Conservation (phyloP, 495 filamentous ascomycete species). For the Aspergillus olivimuriae region DNA sequence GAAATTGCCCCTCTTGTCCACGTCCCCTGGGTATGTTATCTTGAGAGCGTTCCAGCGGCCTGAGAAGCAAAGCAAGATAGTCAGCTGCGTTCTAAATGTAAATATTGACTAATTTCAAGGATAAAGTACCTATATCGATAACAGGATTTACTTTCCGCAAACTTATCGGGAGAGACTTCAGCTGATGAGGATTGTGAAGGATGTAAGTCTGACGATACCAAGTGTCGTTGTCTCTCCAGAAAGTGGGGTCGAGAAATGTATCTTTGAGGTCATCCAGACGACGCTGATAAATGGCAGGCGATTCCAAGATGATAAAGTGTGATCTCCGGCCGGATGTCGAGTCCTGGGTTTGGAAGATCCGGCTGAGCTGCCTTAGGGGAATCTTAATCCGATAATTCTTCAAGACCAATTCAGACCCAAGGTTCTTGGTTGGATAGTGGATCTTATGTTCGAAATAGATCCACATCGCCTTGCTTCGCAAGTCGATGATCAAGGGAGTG, state of each 20-base stretch:
- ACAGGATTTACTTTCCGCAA: conserved; percentile 50
- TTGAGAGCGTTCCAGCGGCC: conserved; percentile 38
- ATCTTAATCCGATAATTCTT: conserved; percentile 51
- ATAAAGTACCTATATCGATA: conserved; percentile 64
- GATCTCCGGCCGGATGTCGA: conserved; percentile 31
- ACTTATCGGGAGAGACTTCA: conserved; percentile 39
- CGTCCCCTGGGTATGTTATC: conserved; percentile 22
- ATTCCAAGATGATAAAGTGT: conserved; percentile 52
- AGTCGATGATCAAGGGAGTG: conserved; percentile 19
- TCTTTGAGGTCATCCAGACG: conserved; percentile 36
- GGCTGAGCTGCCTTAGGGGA: conserved; percentile 55
- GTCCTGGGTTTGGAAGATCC: conserved; percentile 42
- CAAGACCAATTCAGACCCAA: no score
- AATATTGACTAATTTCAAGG: background rate
- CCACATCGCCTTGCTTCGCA: conserved; percentile 19
- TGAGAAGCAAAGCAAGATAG: background rate
- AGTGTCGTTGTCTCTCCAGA: conserved; percentile 60
- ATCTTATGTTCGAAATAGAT: conserved; percentile 22
- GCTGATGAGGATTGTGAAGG: conserved; percentile 35
- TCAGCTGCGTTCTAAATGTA: no score
- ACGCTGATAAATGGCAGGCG: conserved; percentile 60
- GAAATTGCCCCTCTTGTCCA: conserved; percentile 32
- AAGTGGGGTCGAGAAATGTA: conserved; percentile 32
- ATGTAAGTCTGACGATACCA: conserved; percentile 78
- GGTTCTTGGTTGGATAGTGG: conserved; percentile 6